These are phyloP conservation scores for Artomyces pyxidatus DNA, from an alignment of 768 basidiomycete genomes.

Conservation along the genomic window DNA sequence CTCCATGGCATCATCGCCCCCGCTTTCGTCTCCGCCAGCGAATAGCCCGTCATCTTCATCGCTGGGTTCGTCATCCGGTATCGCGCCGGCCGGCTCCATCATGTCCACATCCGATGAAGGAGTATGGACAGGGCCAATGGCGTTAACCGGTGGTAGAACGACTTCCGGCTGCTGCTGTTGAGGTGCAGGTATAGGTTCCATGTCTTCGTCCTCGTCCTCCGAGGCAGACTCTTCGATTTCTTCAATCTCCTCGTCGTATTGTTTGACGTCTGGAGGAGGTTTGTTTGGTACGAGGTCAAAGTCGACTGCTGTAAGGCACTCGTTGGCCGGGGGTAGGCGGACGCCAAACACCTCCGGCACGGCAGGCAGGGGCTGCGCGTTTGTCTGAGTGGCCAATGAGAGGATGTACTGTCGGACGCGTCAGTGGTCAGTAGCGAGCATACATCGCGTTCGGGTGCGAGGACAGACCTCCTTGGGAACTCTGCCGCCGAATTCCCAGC, in stretches of 20 bases:
- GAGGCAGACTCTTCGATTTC: conserved; percentile 72
- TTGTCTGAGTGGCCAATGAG: conserved; percentile 77
- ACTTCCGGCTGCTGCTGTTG: conserved; percentile 17
- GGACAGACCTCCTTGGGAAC: conserved; percentile 76
- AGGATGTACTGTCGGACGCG: conserved; percentile 53
- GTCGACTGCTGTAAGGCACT: conserved; percentile 73
- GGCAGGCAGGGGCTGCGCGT: conserved; percentile 68
- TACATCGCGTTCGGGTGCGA: not conserved
- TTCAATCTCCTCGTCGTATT: conserved; percentile 77
- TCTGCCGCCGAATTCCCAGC: conserved; percentile 87
- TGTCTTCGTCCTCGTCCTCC: conserved; percentile 57
- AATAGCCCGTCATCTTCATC: conserved; percentile 75
- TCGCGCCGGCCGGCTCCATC: conserved; percentile 28
- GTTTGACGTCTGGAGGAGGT: conserved; percentile 66
- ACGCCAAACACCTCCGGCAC: conserved; percentile 89
- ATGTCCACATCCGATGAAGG: conserved; percentile 66
- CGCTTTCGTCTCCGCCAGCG: conserved; percentile 71
- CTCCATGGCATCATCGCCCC: conserved; percentile 67
- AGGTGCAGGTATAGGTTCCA: conserved; percentile 58
- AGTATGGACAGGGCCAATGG: conserved; percentile 53
- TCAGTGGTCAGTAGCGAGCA: not conserved
- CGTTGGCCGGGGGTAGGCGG: conserved; percentile 58
- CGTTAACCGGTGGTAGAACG: conserved; percentile 19
- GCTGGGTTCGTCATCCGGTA: conserved; percentile 44
- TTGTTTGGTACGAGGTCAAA: conserved; percentile 84